A percentile compares a stretch with the other conserved stretches of the same genome.
These are phyloP conservation scores for Penicillium pulvis DNA, from an alignment of 495 filamentous ascomycete genomes.

Conservation along the genomic window DNA sequence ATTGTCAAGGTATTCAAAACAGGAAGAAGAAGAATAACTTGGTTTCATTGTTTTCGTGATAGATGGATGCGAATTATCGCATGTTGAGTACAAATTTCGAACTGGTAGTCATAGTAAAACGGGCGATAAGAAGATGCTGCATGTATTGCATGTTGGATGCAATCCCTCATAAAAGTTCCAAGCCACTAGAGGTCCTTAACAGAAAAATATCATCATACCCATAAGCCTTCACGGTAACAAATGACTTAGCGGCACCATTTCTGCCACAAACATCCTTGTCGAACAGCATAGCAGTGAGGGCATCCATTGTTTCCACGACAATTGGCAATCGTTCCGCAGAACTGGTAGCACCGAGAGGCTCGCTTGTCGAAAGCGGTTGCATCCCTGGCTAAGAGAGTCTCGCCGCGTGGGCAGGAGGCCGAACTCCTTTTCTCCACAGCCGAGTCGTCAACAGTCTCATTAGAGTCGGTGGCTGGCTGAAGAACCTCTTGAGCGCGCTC, in stretches of 20 bases:
- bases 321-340: constrained; percentile 16
- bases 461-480: not conserved
- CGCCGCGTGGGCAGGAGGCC: not conserved
- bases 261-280: constrained; percentile 17
- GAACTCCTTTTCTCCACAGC: not conserved
- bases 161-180: not conserved
- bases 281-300: constrained; percentile 17
- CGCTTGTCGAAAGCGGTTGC: constrained; percentile 4
- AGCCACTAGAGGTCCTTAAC: not conserved
- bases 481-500: constrained; percentile 4
- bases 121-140: not conserved
- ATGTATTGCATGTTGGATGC: not conserved
- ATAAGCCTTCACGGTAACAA: not conserved
- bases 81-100: not conserved
- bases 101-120: not conserved
- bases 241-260: constrained; percentile 15
- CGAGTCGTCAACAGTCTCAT: not conserved
- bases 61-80: not conserved
- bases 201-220: not conserved
- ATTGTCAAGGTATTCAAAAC: too few species aligned
- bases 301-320: constrained; percentile 15
- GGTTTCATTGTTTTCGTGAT: not conserved
- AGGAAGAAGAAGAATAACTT: not conserved
- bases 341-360: constrained; percentile 17
- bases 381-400: not conserved